Percentiles rank a stretch among this genome's conserved stretches.
These are phyloP conservation scores for Piper longum DNA, from an alignment of 164 flowering plant genomes.

Conservation along the genomic window DNA sequence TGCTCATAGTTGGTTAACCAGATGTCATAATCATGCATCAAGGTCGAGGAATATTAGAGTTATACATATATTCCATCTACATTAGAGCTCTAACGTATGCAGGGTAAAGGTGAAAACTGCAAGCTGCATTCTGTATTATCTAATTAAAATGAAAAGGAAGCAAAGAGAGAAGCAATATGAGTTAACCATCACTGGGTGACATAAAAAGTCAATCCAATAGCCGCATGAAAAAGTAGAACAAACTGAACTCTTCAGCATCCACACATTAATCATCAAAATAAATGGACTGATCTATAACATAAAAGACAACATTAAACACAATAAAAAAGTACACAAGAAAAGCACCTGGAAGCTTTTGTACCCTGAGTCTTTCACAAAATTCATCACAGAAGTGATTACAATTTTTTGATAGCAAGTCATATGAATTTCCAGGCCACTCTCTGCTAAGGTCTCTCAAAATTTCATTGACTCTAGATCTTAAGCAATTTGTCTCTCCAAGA, in stretches of 20 bases:
- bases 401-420: constrained; percentile 76
- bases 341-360: constrained; percentile 91
- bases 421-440: constrained; percentile 87
- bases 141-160: no score
- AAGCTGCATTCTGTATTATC: no score
- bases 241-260: no score
- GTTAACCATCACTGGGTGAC: no score
- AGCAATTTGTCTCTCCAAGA: constrained; percentile 54
- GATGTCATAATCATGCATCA: not conserved
- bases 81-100: not conserved
- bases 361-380: constrained; percentile 77
- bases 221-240: no score
- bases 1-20: not conserved
- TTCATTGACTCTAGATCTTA: constrained; percentile 60
- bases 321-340: constrained; percentile 1
- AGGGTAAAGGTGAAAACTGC: not conserved
- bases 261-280: no score
- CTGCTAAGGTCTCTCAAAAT: constrained; percentile 78
- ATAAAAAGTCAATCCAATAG: no score
- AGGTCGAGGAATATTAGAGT: not conserved
- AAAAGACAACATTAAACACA: not conserved
- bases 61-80: not conserved
- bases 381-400: constrained; percentile 98
- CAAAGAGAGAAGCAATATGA: no score
- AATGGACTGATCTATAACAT: no score